phyloP scores from a whole-genome alignment of 768 basidiomycete genomes.

The Termitomyces sp. region DNA sequence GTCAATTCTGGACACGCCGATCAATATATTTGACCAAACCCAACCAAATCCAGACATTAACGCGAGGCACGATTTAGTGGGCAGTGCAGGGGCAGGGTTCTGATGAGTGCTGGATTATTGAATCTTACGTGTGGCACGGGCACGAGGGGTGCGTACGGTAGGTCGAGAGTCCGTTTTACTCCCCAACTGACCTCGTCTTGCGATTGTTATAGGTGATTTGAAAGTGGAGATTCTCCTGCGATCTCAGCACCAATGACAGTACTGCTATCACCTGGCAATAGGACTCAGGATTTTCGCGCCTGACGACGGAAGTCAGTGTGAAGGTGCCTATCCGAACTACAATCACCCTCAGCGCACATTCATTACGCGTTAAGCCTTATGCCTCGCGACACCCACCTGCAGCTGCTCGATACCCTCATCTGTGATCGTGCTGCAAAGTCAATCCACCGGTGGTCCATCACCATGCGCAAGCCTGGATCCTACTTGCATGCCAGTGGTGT shows the following conservation, averaged over 20 bases:
- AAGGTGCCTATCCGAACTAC: background rate
- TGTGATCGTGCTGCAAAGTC: background rate
- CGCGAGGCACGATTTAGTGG: no score
- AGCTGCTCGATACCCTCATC: background rate
- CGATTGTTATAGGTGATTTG: background rate
- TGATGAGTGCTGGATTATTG: background rate
- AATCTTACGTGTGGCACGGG: background rate
- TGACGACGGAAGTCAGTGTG: background rate
- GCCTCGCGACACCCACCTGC: background rate
- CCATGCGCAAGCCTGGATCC: background rate
- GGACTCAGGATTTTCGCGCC: no score
- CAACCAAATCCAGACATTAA: background rate
- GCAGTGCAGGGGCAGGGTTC: background rate
- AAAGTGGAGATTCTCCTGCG: no score
- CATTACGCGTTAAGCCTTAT: conserved; percentile 51
- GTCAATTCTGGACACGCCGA: background rate
- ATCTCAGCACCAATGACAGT: background rate
- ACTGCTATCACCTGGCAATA: background rate
- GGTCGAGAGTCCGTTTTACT: background rate
- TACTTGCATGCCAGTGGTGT: no score
- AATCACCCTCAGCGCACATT: background rate
- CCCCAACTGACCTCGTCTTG: background rate
- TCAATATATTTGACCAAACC: background rate
- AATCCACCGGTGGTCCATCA: background rate
- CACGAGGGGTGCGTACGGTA: background rate